Evolutionary conservation across 768 basidiomycete species (phyloP).

Genomic region (Lenzites betulinus): DNA sequence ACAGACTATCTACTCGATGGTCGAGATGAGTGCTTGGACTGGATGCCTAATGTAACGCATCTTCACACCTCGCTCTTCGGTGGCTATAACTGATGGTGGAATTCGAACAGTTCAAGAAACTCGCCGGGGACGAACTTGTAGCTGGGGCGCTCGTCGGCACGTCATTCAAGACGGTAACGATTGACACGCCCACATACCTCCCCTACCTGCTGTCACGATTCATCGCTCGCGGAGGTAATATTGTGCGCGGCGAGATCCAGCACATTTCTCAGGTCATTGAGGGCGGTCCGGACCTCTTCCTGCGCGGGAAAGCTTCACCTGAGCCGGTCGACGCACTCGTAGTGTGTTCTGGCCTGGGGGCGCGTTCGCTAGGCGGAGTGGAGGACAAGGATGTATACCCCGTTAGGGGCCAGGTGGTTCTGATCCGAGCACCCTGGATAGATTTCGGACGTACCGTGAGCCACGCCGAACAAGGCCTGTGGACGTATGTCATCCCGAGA

Average conservation of each 20-base stretch:
- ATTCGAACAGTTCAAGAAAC: conserved; percentile 38
- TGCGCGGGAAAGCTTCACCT: conserved; percentile 10
- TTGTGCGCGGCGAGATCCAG: conserved; percentile 60
- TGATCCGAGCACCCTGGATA: conserved; percentile 53
- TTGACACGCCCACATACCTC: conserved; percentile 66
- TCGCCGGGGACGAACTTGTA: conserved; percentile 45
- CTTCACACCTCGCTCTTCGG: not conserved
- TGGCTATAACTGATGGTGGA: not conserved
- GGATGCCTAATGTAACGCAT: conserved; percentile 37
- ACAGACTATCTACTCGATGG: conserved; percentile 55
- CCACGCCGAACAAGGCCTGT: conserved; percentile 40
- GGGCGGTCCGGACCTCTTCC: conserved; percentile 44
- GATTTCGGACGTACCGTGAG: conserved; percentile 51
- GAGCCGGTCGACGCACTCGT: conserved; percentile 53
- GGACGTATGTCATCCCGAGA: conserved; percentile 69
- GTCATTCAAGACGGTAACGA: conserved; percentile 65
- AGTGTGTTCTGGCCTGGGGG: conserved; percentile 70
- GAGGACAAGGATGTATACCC: conserved; percentile 52
- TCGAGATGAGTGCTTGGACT: conserved; percentile 37
- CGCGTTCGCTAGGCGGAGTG: conserved; percentile 51
- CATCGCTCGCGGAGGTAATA: conserved; percentile 57
- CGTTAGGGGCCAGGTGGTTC: conserved; percentile 47
- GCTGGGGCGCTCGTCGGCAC: conserved; percentile 49
- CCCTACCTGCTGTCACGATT: conserved; percentile 65
- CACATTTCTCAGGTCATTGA: conserved; percentile 73